Evolutionary conservation across 257 asterid species (phyloP).

Genomic region (Nicotiana otophora): DNA sequence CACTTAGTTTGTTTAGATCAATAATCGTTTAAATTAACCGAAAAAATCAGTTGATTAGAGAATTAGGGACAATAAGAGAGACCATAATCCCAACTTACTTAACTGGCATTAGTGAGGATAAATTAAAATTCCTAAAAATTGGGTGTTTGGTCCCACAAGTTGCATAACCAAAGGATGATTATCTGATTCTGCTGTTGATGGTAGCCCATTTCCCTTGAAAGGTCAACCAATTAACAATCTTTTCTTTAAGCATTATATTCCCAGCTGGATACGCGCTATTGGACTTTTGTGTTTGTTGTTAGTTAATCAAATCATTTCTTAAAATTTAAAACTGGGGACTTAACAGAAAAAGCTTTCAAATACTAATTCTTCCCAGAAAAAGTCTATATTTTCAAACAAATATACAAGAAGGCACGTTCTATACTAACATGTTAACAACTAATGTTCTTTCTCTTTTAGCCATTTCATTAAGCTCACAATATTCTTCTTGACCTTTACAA

Average conservation of each 20-base stretch:
- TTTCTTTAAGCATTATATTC: conserved; percentile 7
- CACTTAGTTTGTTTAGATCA: not conserved
- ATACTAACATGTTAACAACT: conserved; percentile 50
- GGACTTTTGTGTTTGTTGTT: conserved; percentile 16
- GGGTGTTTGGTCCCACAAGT: not conserved
- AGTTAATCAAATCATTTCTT: not conserved
- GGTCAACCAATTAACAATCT: conserved; percentile 21
- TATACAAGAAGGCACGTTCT: conserved; percentile 66
- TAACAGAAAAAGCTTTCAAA: conserved; percentile 8
- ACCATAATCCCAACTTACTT: not conserved
- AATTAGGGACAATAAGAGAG: not conserved
- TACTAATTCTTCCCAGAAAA: conserved; percentile 7
- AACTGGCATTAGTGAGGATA: not conserved
- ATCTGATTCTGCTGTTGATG: conserved; percentile 10
- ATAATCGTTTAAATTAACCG: not conserved
- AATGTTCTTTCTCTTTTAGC: conserved; percentile 5
- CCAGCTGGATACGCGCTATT: conserved; percentile 70
- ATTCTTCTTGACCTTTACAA: not conserved
- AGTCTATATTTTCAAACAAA: conserved; percentile 26
- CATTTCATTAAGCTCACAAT: not conserved
- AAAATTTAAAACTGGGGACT: not conserved
- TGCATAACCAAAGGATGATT: not conserved
- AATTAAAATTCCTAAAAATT: not conserved
- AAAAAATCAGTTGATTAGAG: not conserved
- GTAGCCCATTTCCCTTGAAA: conserved; percentile 9